Evolutionary conservation across 345 rosid genomes (phyloP).

Genomic region (Rhodomyrtus tomentosa): DNA sequence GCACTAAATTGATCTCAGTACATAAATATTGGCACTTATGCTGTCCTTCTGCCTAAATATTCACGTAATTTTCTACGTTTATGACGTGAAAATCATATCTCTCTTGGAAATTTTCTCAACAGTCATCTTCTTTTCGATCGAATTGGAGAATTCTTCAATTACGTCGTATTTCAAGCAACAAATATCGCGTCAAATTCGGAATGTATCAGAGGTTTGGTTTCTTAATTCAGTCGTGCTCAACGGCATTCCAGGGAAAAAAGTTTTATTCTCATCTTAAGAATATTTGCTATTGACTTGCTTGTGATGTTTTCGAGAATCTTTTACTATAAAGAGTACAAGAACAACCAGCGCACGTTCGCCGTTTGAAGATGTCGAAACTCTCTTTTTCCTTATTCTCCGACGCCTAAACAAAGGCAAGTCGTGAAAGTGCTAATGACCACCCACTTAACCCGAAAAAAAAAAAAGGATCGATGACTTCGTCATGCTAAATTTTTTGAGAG

Average conservation of each 20-base stretch:
- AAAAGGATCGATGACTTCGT: rapidly evolving
- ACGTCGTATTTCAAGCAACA: background rate
- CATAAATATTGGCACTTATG: too few species aligned
- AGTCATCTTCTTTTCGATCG: background rate
- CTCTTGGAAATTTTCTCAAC: background rate
- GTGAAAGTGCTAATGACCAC: background rate
- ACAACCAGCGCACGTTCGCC: background rate
- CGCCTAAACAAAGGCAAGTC: background rate
- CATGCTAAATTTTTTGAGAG: background rate
- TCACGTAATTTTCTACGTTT: background rate
- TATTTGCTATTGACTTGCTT: background rate
- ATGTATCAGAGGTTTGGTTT: background rate
- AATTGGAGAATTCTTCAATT: background rate
- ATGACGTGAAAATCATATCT: background rate
- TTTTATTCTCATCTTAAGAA: background rate
- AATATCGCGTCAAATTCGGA: background rate
- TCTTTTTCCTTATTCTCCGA: background rate
- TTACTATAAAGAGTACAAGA: background rate
- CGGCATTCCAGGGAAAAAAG: rapidly evolving
- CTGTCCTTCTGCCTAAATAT: too few species aligned
- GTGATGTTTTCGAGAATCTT: background rate
- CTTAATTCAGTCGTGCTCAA: background rate
- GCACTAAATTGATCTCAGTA: too few species aligned
- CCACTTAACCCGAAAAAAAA: background rate
- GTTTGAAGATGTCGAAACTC: background rate